Base-by-base conservation (phyloP, 2,329 filamentous ascomycete species). In the Clonostachys byssicola region DNA sequence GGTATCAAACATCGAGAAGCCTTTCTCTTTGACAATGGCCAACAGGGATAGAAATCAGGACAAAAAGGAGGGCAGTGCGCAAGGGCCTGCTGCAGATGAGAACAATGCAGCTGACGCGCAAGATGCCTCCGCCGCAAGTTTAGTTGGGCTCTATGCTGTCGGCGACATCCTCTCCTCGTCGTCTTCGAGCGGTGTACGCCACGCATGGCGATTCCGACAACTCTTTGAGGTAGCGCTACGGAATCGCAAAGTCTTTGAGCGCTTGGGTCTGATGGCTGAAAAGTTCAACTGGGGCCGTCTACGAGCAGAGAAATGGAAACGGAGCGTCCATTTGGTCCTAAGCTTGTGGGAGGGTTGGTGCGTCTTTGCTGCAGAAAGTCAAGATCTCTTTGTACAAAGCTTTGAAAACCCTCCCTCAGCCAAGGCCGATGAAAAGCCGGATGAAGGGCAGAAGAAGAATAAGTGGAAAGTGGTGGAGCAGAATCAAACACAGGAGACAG, bases 171-270 rank as follows among this genome's bases (percentile, higher is more conserved):
- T 95, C 12, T 88, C 88, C 0, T 88, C 88, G 1, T 80, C 79
- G 1, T 89, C 86, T 1, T 89, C 85, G 10, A 88, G 86, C 52
- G 86, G 85, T 3, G 84, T 92, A 20, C 83, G 88, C 3, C 88
- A 92, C 61, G 88, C 89, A 4, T 96, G 91, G 89, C 85, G 90
- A 46, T 96, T 91, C 60, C 78, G 91, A 18, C 83, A 88, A 54
- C 75, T 92, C 4, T 90, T 96, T 51, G 90, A 95, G 61, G 73
- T 75, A 1, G 81, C 86, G 1, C 73, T 96, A 20, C 81, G 81
- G 33, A 70, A 79, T 9, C 80, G 83, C 47, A 80, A 81, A 48
- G 81, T 85, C 1, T 95, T 96, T 57, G 86, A 88, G 58, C 76
- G 79, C 41, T 75, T 96, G 4, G 91, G 91, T 1, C 71, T 79